Evolutionary conservation across 1,139 yeast genomes (phyloP).

Genomic region (Yamadazyma pseudoaaseri): DNA sequence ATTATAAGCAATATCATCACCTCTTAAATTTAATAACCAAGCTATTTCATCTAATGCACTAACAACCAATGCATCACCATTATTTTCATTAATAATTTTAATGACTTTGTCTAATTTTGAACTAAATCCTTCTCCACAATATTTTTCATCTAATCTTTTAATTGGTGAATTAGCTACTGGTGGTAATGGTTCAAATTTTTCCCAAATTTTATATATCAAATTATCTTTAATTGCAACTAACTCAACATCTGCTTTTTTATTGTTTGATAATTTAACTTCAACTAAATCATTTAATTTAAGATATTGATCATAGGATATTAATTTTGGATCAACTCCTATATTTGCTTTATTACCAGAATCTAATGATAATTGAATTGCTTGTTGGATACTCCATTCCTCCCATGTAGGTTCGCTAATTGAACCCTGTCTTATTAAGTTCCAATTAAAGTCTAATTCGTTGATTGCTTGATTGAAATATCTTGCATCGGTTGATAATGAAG

Average conservation of each 20-base stretch:
- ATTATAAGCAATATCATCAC: conserved; percentile 73
- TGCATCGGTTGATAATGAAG: conserved; percentile 90
- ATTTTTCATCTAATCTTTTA: conserved; percentile 42
- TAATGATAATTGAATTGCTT: conserved; percentile 53
- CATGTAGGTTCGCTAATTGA: conserved; percentile 72
- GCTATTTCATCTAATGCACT: conserved; percentile 85
- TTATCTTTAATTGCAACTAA: conserved; percentile 67
- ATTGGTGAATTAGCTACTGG: conserved; percentile 42
- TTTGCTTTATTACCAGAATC: conserved; percentile 42
- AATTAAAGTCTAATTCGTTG: conserved; percentile 83
- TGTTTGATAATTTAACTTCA: conserved; percentile 19
- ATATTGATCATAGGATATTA: conserved; percentile 51
- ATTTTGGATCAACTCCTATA: conserved; percentile 58
- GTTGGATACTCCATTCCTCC: conserved; percentile 80
- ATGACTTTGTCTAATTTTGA: conserved; percentile 48
- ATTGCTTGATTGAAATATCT: conserved; percentile 90
- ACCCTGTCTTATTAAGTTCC: conserved; percentile 84
- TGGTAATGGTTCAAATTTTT: conserved; percentile 49
- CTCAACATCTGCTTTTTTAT: conserved; percentile 46
- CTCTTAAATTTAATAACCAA: conserved; percentile 88
- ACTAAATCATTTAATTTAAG: conserved; percentile 26
- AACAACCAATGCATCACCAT: conserved; percentile 51
- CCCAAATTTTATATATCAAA: conserved; percentile 79
- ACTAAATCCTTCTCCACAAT: conserved; percentile 46
- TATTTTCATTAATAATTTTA: conserved; percentile 38